phyloP scores from a whole-genome alignment of 1,284 basidiomycete species.

The Coniferiporia weirii region DNA sequence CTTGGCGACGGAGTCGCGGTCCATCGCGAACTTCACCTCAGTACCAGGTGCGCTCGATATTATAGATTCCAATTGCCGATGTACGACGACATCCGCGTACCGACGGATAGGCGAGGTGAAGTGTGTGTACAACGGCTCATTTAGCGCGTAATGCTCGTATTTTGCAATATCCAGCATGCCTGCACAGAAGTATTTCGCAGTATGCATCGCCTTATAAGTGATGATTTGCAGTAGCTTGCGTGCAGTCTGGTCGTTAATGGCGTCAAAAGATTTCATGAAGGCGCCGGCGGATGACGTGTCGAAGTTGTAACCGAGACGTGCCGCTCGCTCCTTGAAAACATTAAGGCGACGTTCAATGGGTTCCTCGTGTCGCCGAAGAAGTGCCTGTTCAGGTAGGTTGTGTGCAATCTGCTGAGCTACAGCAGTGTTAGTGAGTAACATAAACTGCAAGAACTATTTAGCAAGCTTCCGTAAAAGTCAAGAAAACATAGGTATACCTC shows the following conservation, averaged over 20 bases:
- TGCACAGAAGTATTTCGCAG: constrained; percentile 96
- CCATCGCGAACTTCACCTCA: constrained; percentile 92
- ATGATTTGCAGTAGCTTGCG: constrained; percentile 75
- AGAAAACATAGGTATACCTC: constrained; percentile 52
- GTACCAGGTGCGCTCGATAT: constrained; percentile 47
- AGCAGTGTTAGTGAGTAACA: constrained; percentile 87
- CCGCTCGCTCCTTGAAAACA: constrained; percentile 74
- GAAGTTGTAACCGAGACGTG: constrained; percentile 78
- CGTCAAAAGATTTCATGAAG: constrained; percentile 79
- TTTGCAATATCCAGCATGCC: constrained; percentile 99
- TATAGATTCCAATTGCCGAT: constrained; percentile 94
- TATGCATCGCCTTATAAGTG: constrained; percentile 83
- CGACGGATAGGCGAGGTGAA: constrained; percentile 93
- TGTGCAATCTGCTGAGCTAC: constrained; percentile 93
- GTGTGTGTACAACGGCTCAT: constrained; percentile 91
- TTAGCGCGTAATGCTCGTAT: constrained; percentile 92
- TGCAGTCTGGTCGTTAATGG: constrained; percentile 68
- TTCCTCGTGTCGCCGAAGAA: constrained; percentile 89
- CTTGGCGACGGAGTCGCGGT: constrained; percentile 95
- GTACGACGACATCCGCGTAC: constrained; percentile 93
- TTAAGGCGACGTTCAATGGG: constrained; percentile 87
- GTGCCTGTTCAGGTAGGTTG: constrained; percentile 89
- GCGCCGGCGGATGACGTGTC: constrained; percentile 78
- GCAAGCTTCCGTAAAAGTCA: constrained; percentile 8
- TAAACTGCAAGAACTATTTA: constrained; percentile 55